Base-by-base conservation (phyloP, 257 asterid genomes). In the Leptodermis oblonga region DNA sequence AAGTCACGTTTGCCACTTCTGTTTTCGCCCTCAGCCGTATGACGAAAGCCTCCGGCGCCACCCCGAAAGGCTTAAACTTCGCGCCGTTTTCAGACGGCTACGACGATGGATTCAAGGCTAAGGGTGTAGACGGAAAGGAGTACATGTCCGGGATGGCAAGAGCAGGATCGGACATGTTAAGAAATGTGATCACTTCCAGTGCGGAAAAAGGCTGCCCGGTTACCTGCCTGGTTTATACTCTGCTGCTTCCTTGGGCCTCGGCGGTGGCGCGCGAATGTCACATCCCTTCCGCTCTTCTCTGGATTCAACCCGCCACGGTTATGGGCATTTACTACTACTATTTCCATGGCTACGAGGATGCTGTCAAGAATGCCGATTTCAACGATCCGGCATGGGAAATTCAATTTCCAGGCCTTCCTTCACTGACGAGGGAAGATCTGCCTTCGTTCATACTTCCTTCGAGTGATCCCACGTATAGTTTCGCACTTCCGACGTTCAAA, bases 271-370 rank as follows among this genome's bases (percentile, higher is more conserved):
- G 65, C 71, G 77, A 77, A 30, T 42, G 55, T 56, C 88, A 74
- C 46, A 55, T 81, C n/a, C 82, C 87, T 0, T 73, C 79, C 2
- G 70, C 77, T 5, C 75, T 80, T 54, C 77, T 78, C 4, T 83
- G 85, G 83, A 76, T 73, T 39, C 83, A 80, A 62, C 85, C 87
- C 2, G 83, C 83, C 15, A 53, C 74, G 0, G 80, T 76, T 37
- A 41, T 83, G 37, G 71, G 63, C 36, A 28, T 76, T 43, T 83
- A 75, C 33, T 67, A 80, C 54, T 74, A 58, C 34, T 80, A 80
- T 33, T 83, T 78, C 71, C 67, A 73, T 26, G 83, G 77, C 20
- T 73, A 62, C 33, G 77, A 43, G 33, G 85, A 78, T 58, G 80
- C 68, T 1, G 74, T 78, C 12, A 60, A 58, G 4, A 67, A 43